Conservation (phyloP, 208 protist genomes). For the Leishmania guyanensis region DNA sequence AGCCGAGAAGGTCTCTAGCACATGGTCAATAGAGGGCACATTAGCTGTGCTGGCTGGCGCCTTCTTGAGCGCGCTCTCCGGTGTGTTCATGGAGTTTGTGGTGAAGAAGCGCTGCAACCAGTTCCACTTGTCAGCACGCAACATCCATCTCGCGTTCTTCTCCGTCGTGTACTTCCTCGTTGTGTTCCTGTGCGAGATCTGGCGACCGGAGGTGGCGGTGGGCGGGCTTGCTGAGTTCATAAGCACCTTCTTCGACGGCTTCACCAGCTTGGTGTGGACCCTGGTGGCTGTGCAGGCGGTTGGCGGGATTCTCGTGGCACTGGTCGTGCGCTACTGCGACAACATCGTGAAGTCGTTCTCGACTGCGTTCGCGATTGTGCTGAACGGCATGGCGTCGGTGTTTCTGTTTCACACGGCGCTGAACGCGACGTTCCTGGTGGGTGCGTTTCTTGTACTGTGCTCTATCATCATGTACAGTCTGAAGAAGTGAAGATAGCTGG, state of each 20-base stretch:
- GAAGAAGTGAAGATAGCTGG: not conserved
- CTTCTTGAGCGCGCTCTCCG: slow-evolving; percentile 48
- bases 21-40: slow-evolving; percentile 38
- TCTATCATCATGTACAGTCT: slow-evolving; percentile 43
- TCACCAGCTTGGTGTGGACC: slow-evolving; percentile 52
- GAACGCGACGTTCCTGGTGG: slow-evolving; percentile 33
- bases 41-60: slow-evolving; percentile 33
- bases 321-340: slow-evolving; percentile 73
- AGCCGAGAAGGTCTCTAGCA: slow-evolving; percentile 1
- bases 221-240: not conserved
- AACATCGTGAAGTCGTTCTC: slow-evolving; percentile 82
- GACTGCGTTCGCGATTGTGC: slow-evolving; percentile 46
- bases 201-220: not conserved
- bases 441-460: slow-evolving; percentile 26
- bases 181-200: slow-evolving; percentile 3
- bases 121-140: slow-evolving; percentile 30
- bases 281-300: slow-evolving; percentile 57
- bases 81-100: slow-evolving; percentile 63
- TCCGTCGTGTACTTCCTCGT: slow-evolving; percentile 35
- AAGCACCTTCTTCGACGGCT: slow-evolving; percentile 53
- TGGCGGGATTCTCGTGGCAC: slow-evolving; percentile 62
- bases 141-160: slow-evolving; percentile 51
- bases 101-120: slow-evolving; percentile 50
- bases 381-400: slow-evolving; percentile 42
- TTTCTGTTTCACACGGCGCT: slow-evolving; percentile 39